Base-by-base conservation (phyloP, 2,329 filamentous ascomycete genomes). In the Monosporascus sp. region DNA sequence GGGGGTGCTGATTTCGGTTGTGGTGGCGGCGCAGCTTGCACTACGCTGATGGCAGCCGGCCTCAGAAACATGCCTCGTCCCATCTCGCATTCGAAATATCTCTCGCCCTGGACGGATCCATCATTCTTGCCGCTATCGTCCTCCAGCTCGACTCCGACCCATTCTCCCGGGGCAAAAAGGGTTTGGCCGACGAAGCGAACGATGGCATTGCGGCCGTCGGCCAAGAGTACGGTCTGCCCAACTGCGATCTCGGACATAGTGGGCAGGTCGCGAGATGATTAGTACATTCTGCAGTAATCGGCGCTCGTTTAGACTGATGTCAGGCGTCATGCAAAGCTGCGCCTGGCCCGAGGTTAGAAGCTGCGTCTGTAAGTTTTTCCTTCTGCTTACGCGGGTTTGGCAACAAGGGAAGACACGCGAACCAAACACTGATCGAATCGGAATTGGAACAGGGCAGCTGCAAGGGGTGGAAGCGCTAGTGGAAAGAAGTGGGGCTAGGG, bases 101-200 rank as follows among this genome's bases (percentile, higher is more conserved):
- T 79, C 67, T 90, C 82, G 57, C 91, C 92, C 70, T 93, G 84
- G 47, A 97, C 90, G 52, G 88, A 87, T 59, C 93, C 93, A 78
- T 97, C 91, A 64, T 97, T 97, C 76, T 97, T 97, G 35, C 94
- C 93, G 20, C 81, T 83, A 51, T 86, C 78, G 47, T 90, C 87
- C 50, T 91, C 85, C 53, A 97, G 82, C 75, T 96, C 92, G 55
- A 97, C 82, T 59, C 93, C 93, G 55, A 97, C 78, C 91, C 92
- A 97, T 57, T 89, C 85, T 58, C 92, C 93, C 6, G 80, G 76
- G 54, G 91, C 85, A 72, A 97, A 96, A 63, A 82, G 76, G 38
- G 93, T 91, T 52, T 80, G 76, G 64, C 94, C 94, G 56, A 90
- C 77, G 72, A 89, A 99, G 63, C 89, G 89, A 59, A 99, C 82